phyloP scores from a whole-genome alignment of 1,284 basidiomycete genomes.

The Mycena sp. region DNA sequence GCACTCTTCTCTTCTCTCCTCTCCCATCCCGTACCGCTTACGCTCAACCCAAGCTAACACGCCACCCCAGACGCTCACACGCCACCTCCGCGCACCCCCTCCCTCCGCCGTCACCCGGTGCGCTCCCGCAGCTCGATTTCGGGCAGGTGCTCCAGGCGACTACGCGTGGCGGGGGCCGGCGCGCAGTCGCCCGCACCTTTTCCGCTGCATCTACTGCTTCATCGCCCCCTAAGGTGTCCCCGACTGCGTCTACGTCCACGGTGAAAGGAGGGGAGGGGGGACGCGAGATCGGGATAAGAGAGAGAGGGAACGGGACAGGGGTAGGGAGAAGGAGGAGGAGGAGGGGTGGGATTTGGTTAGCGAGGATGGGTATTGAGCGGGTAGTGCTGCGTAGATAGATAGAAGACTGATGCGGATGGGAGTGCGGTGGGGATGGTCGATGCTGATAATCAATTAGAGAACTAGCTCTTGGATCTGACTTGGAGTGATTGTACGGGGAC shows the following conservation, averaged over 20 bases:
- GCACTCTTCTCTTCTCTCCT: not conserved
- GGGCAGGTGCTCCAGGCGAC: conserved; percentile 78
- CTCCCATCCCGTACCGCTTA: not conserved
- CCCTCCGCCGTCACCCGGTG: conserved; percentile 65
- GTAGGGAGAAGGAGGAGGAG: conserved; percentile 41
- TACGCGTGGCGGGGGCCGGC: conserved; percentile 23
- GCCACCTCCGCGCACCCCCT: conserved; percentile 8
- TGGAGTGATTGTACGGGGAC: too few species aligned
- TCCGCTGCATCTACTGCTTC: too few species aligned
- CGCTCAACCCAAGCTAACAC: not conserved
- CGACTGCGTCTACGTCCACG: conserved; percentile 11
- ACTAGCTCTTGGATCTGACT: too few species aligned
- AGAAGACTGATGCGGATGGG: too few species aligned
- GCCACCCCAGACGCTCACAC: conserved; percentile 32
- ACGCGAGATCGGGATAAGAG: conserved; percentile 54
- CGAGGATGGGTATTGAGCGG: conserved; percentile 40
- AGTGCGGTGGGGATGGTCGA: not conserved
- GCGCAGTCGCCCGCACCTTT: conserved; percentile 14
- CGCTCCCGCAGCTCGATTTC: conserved; percentile 70
- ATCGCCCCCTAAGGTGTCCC: not conserved
- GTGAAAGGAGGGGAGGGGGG: conserved; percentile 38
- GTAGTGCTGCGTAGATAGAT: too few species aligned
- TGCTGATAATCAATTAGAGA: too few species aligned
- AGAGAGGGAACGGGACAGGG: conserved; percentile 35
- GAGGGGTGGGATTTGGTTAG: conserved; percentile 64